These are phyloP conservation scores for Tricholoma saponaceum DNA, from an alignment of 768 basidiomycete genomes.

Conservation along the genomic window DNA sequence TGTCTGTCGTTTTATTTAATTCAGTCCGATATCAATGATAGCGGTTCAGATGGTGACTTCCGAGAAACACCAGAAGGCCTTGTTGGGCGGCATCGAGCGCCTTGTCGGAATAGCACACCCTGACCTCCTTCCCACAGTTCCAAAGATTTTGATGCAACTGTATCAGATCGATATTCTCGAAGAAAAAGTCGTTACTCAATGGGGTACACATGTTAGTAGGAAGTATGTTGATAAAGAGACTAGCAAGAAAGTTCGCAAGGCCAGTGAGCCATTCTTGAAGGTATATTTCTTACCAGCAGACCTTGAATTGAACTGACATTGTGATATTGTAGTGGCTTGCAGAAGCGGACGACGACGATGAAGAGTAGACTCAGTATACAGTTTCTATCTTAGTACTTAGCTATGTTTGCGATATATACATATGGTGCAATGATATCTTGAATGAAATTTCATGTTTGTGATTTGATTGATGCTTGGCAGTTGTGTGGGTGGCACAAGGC, in stretches of 20 bases:
- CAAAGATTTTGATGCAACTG: constrained; percentile 90
- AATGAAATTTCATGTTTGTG: background rate
- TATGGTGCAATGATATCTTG: background rate
- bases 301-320: constrained; percentile 5
- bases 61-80: constrained; percentile 93
- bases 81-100: constrained; percentile 92
- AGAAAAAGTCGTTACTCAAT: constrained; percentile 84
- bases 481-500: too few species aligned
- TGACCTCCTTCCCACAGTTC: constrained; percentile 65
- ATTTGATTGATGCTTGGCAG: too few species aligned
- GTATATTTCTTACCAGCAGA: constrained; percentile 31
- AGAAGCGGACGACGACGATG: constrained; percentile 79
- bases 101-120: constrained; percentile 72
- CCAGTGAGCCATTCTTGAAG: constrained; percentile 93
- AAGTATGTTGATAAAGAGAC: constrained; percentile 95
- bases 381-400: background rate
- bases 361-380: constrained; percentile 30
- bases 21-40: constrained; percentile 5
- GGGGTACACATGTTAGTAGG: constrained; percentile 96
- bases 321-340: constrained; percentile 69
- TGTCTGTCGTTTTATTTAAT: constrained; percentile 14
- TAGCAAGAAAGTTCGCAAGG: constrained; percentile 94
- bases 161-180: constrained; percentile 93
- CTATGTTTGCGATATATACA: background rate
- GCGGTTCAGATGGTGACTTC: constrained; percentile 70